A percentile compares a stretch with the other conserved stretches of the same genome.
These are phyloP conservation scores for Neurospora terricola DNA, from an alignment of 495 filamentous ascomycete species.

Conservation along the genomic window DNA sequence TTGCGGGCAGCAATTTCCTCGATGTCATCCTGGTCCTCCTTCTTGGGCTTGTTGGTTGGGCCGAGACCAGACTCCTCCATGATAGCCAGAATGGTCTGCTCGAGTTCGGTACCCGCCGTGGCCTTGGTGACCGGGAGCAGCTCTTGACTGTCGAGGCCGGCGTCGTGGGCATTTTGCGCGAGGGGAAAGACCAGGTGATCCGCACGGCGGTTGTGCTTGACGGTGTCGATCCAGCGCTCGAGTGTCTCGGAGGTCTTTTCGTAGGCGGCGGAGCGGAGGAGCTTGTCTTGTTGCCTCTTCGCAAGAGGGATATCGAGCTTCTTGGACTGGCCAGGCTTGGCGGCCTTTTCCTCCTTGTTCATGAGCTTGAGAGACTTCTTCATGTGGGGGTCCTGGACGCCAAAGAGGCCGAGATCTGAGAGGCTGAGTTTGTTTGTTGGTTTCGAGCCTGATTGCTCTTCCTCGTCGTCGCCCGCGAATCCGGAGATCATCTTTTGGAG, in stretches of 20 bases:
- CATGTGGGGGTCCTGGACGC: slow-evolving; percentile 62
- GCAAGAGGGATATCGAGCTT: slow-evolving; percentile 79
- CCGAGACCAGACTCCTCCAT: slow-evolving; percentile 78
- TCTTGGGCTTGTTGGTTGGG: slow-evolving; percentile 27
- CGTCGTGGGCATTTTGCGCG: slow-evolving; percentile 52
- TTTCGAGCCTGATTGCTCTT: slow-evolving; percentile 20
- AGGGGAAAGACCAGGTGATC: slow-evolving; percentile 91
- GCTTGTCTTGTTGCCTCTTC: slow-evolving; percentile 78
- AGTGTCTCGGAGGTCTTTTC: slow-evolving; percentile 86
- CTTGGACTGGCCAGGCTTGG: slow-evolving; percentile 47
- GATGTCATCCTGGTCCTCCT: slow-evolving; percentile 53
- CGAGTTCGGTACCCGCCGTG: slow-evolving; percentile 66
- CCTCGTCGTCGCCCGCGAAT: slow-evolving; percentile 38
- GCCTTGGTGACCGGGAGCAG: slow-evolving; percentile 46
- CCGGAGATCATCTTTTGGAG: slow-evolving; percentile 63
- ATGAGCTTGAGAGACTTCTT: slow-evolving; percentile 71
- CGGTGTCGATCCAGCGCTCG: slow-evolving; percentile 84
- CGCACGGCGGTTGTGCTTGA: slow-evolving; percentile 84
- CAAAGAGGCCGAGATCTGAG: slow-evolving; percentile 59
- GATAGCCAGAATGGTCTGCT: slow-evolving; percentile 74
- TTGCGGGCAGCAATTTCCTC: slow-evolving; percentile 49
- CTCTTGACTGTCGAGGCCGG: slow-evolving; percentile 37
- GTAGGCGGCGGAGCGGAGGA: slow-evolving; percentile 79
- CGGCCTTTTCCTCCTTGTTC: slow-evolving; percentile 41
- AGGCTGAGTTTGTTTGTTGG: slow-evolving; percentile 68